Base-by-base conservation (phyloP, 345 rosid genomes). In the Gynandropsis gynandra region DNA sequence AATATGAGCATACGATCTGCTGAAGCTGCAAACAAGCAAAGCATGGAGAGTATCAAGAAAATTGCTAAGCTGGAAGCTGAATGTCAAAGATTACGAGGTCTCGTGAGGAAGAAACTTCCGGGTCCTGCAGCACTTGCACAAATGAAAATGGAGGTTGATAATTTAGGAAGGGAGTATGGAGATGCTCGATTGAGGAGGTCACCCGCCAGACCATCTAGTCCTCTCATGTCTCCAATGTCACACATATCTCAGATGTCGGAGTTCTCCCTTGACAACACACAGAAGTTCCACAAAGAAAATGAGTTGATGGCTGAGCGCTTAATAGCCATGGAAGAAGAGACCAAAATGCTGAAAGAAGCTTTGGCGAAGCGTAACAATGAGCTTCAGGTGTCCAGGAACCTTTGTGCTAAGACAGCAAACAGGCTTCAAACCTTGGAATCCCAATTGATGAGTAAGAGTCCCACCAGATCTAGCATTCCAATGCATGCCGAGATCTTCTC, bases 41-140 rank as follows among this genome's bases (percentile, higher is more conserved):
- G 80, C 68, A 63, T 90, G 40, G 96, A 87, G 53, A 80, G 85
- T 62, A 84, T 87, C 34, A 90, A 77, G 77, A 90, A 80, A 77
- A 68, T 87, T 59, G 96, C 89, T 4, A 90, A 77, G 70, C 96
- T 90, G 9, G 98, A 90, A 63, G 95, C 96, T 16, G 92, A 90
- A 60, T 90, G 98, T 43, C 78, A 89, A 58, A 74, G 69, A 73
- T 79, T 82, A 21, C 78, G 80, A 62, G 54, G 67, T 11, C 15
- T 64, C 47, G 95, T 92, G 51, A 72, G 97, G 67, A 92, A 88
- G 76, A 92, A 84, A 76, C 77, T 92, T 63, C 99, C 99, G 0
- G 99, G 99, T 67, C 97, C 99, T 58, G 99, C 97, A 46, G 99
- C 99, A 34, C 83, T 92, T 54, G 99, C 99, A 14, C 96, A 92